These are phyloP conservation scores for Pythium periplocum DNA, from an alignment of 352 stramenopile species.

Conservation along the genomic window DNA sequence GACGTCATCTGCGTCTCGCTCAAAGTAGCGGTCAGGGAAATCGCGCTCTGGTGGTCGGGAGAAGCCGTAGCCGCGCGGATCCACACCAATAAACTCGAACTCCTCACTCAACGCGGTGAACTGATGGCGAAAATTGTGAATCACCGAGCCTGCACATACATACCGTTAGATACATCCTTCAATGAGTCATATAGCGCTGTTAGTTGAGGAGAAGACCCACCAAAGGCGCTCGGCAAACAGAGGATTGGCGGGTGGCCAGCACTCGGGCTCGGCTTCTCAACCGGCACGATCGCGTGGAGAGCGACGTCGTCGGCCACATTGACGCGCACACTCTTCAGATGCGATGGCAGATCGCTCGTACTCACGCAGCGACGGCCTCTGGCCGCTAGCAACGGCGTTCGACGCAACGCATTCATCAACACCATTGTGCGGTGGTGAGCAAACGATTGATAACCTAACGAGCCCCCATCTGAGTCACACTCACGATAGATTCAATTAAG, in stretches of 20 bases:
- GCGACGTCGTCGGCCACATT: slow-evolving; percentile 25
- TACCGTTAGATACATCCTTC: no score
- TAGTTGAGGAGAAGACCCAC: slow-evolving; percentile 15
- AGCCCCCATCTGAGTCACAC: no score
- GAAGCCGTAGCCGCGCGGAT: slow-evolving; percentile 51
- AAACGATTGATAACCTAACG: no score
- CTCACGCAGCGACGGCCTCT: neutral
- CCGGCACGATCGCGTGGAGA: slow-evolving; percentile 44
- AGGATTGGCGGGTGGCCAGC: slow-evolving; percentile 32
- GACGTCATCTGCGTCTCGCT: slow-evolving; percentile 71
- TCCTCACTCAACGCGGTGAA: slow-evolving; percentile 38
- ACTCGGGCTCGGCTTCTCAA: slow-evolving; percentile 5
- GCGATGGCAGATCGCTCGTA: slow-evolving; percentile 2
- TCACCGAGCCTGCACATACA: slow-evolving; percentile 30
- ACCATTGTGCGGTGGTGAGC: neutral
- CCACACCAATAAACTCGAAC: slow-evolving; percentile 64
- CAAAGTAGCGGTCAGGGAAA: slow-evolving; percentile 50
- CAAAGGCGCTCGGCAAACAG: slow-evolving; percentile 65
- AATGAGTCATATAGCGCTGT: no score
- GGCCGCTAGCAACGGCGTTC: neutral
- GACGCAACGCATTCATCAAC: slow-evolving; percentile 1
- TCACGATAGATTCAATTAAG: slow-evolving; percentile 6
- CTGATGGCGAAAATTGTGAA: slow-evolving; percentile 57
- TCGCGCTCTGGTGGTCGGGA: slow-evolving; percentile 38
- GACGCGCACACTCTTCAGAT: slow-evolving; percentile 32